A percentile compares a stretch with the other conserved stretches of the same genome.
phyloP scores from a whole-genome alignment of 208 protist genomes.

The Trypanosoma conorhini region DNA sequence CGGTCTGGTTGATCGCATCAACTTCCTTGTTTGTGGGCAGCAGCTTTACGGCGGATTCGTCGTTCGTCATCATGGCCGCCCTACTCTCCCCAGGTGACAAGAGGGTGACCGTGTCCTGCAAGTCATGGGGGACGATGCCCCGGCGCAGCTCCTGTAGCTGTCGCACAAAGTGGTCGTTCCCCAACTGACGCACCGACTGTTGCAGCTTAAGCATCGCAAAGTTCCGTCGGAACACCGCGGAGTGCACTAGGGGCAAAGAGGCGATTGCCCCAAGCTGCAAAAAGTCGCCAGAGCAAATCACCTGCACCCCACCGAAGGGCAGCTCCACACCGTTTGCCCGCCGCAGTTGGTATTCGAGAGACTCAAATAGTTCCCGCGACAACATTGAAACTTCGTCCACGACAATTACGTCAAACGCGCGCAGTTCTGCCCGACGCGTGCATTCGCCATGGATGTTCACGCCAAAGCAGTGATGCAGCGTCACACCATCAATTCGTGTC shows the following conservation, averaged over 20 bases:
- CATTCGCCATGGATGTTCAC: constrained; percentile 80
- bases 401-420: constrained; percentile 88
- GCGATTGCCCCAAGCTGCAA: constrained; percentile 85
- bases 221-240: constrained; percentile 65
- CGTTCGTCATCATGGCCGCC: constrained; percentile 1
- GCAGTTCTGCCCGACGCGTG: constrained; percentile 62
- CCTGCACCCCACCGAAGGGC: constrained; percentile 91
- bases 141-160: constrained; percentile 79
- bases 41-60: constrained; percentile 60
- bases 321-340: constrained; percentile 74
- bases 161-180: constrained; percentile 43
- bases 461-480: constrained; percentile 89
- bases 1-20: constrained; percentile 49
- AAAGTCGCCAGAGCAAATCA: constrained; percentile 94
- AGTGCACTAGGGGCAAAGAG: constrained; percentile 59
- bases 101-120: constrained; percentile 65
- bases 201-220: constrained; percentile 85
- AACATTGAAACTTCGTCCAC: constrained; percentile 95
- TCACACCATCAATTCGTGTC: constrained; percentile 76
- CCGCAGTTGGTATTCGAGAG: constrained; percentile 74
- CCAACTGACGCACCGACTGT: constrained; percentile 58
- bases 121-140: constrained; percentile 59
- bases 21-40: constrained; percentile 86
- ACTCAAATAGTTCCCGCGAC: constrained; percentile 75
- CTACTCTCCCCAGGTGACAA: constrained; percentile 24